Evolutionary conservation across 192 early-diverging fungal species (phyloP).

Genomic region (Lobulomyces angularis): DNA sequence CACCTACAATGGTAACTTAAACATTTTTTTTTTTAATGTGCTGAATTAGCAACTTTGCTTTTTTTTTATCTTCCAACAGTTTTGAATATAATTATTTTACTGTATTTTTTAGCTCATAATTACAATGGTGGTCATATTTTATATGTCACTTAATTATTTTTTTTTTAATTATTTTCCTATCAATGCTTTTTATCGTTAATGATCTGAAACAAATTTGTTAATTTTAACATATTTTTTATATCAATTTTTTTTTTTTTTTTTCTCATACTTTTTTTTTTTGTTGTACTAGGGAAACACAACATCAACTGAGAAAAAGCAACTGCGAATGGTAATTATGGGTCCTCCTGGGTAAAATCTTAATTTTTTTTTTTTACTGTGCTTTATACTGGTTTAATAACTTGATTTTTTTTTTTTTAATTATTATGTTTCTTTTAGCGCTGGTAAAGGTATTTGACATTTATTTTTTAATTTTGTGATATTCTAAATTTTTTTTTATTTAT

Average conservation of each 20-base stretch:
- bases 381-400: not conserved
- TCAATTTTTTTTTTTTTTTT: slow-evolving; percentile 1
- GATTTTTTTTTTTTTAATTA: not conserved
- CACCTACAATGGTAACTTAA: too few species aligned
- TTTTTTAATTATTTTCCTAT: too few species aligned
- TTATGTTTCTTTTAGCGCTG: not conserved
- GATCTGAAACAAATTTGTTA: too few species aligned
- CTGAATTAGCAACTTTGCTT: too few species aligned
- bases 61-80: too few species aligned
- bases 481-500: slow-evolving; percentile 5
- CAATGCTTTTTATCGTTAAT: too few species aligned
- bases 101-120: too few species aligned
- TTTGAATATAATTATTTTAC: too few species aligned
- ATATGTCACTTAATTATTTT: too few species aligned
- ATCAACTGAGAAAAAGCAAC: slow-evolving; percentile 23
- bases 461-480: not conserved
- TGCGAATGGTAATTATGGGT: slow-evolving; percentile 33
- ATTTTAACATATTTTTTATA: slow-evolving; percentile 7
- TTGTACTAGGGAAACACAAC: slow-evolving; percentile 2
- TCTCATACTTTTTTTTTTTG: not conserved
- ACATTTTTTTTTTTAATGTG: too few species aligned
- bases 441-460: slow-evolving; percentile 2
- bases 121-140: too few species aligned
- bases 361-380: slow-evolving; percentile 87
- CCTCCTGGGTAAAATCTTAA: slow-evolving; percentile 14